Evolutionary conservation across 192 early-diverging fungal species (phyloP).

Genomic region (Gaertneriomyces semiglobifer): DNA sequence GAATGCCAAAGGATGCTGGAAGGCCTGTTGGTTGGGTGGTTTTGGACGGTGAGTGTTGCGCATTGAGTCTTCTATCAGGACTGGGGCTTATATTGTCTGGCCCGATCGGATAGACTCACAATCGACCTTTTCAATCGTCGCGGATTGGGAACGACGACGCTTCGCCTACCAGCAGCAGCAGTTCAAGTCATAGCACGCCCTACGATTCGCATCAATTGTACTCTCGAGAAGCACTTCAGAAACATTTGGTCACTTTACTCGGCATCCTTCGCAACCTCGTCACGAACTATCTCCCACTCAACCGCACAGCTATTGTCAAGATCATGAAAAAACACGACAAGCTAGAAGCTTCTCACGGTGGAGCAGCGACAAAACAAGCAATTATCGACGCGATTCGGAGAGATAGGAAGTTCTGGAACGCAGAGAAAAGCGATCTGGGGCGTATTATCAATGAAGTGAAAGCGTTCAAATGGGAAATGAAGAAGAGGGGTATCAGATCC

Average conservation of each 20-base stretch:
- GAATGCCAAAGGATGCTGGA: background rate
- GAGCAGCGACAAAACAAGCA: constrained; percentile 7
- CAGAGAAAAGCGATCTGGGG: background rate
- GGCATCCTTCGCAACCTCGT: background rate
- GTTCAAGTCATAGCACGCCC: background rate
- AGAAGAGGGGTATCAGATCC: constrained; percentile 2
- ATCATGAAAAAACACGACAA: constrained; percentile 22
- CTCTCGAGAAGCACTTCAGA: no score
- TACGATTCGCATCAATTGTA: background rate
- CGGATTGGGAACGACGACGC: no score
- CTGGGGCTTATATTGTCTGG: no score
- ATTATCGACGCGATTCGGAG: constrained; percentile 4
- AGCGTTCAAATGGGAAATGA: constrained; percentile 17
- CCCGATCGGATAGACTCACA: no score
- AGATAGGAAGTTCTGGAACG: constrained; percentile 11
- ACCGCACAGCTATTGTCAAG: constrained; percentile 11
- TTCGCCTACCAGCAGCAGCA: no score
- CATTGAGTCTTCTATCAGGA: no score
- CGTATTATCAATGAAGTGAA: constrained; percentile 2
- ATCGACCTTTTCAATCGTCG: background rate
- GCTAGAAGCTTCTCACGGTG: constrained; percentile 3
- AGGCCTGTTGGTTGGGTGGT: constrained; percentile 17
- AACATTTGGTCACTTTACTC: background rate
- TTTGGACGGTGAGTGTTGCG: constrained; percentile 6
- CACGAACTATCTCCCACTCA: constrained; percentile 11